A percentile compares a stretch with the other conserved stretches of the same genome.
These are phyloP conservation scores for Globisporangium middletonii DNA, from an alignment of 352 stramenopile genomes.

Conservation along the genomic window DNA sequence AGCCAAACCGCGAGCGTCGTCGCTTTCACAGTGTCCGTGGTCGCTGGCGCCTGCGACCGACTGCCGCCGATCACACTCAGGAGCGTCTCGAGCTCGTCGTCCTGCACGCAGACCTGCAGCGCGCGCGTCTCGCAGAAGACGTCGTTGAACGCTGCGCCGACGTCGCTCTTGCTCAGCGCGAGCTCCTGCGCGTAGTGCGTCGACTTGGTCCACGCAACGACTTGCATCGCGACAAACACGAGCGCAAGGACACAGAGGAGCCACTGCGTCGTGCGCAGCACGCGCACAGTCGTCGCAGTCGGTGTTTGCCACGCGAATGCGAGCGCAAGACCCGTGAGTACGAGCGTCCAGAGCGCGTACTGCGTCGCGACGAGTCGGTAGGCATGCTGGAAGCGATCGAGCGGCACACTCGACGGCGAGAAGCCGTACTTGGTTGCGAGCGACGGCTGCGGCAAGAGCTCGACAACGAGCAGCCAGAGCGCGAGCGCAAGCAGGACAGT, in stretches of 20 bases:
- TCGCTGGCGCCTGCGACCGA: not conserved
- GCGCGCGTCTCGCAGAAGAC: conserved; percentile 17
- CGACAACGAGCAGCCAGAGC: not conserved
- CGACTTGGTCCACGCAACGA: conserved; percentile 12
- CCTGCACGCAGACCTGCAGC: conserved; percentile 11
- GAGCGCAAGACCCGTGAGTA: not conserved
- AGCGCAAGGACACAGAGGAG: conserved; percentile 1
- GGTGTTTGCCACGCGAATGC: not conserved
- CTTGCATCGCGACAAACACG: conserved; percentile 3
- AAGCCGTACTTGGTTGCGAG: conserved; percentile 4
- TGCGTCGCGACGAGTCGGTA: not conserved
- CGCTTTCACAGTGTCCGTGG: not conserved
- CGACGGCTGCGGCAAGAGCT: not conserved
- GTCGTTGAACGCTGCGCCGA: conserved; percentile 12
- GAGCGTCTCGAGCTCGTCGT: conserved; percentile 6
- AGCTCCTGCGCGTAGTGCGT: conserved; percentile 7
- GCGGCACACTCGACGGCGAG: not conserved
- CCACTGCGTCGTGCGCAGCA: conserved; percentile 1
- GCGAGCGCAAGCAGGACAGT: conserved; percentile 1
- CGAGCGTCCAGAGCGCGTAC: conserved; percentile 5
- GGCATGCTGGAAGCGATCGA: not conserved
- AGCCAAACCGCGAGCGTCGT: conserved; percentile 10
- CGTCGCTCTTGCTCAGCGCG: not conserved
- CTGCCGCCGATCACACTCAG: conserved; percentile 7
- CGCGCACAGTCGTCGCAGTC: not conserved